Evolutionary conservation across 2,329 filamentous ascomycete genomes (phyloP), one percentile per base, ranked within the genome.

Genomic region (Arthrinium phaeospermum): DNA sequence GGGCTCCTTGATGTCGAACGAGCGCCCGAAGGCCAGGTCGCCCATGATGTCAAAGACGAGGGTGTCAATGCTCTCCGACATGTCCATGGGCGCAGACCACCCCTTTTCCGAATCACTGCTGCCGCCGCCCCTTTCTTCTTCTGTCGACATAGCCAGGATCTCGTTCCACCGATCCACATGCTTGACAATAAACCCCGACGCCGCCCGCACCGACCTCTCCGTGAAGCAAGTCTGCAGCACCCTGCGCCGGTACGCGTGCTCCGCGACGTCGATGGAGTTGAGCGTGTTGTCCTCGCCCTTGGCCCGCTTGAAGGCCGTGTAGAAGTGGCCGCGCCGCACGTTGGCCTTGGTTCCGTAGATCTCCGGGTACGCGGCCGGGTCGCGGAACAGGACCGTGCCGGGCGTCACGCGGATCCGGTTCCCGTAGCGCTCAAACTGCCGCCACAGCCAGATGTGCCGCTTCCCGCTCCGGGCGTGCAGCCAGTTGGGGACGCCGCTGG

Each of bases 1-100:
- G n/a, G 78, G 77, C 51, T 79, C 76, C 51, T 79, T 78, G 37
- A 76, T 72, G 57, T 78, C 70, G 69, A 79, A 78, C 1, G 76
- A 78, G 30, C 67, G 72, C 2, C 77, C 77, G 67, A 79, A 79
- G 49, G 71, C 61, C 1, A 79, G 73, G n/a, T 77, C 76, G 3
- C 72, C 75, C 73, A 78, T 57, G 14, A 57, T 30, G 13, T 57
- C 51, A 4, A 57, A 57, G 14, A 27, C 13, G 14, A 57, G 51
- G 2, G 12, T 8, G 14, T 57, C 51, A 13, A 57, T 14, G 4
- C 5, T 30, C 2, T 57, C 51, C 1, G 51, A 30, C 24, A 57
- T 10, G 13, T 57, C 13, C 3, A 30, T 19, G 13, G 24, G 24
- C 1, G 51, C 24, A 4, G 51, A 57, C 51, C 51, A 57, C n/a